A percentile compares a stretch with the other conserved stretches of the same genome.
Evolutionary conservation across 306 rosid genomes (phyloP).

Genomic region (Prunus salicina): DNA sequence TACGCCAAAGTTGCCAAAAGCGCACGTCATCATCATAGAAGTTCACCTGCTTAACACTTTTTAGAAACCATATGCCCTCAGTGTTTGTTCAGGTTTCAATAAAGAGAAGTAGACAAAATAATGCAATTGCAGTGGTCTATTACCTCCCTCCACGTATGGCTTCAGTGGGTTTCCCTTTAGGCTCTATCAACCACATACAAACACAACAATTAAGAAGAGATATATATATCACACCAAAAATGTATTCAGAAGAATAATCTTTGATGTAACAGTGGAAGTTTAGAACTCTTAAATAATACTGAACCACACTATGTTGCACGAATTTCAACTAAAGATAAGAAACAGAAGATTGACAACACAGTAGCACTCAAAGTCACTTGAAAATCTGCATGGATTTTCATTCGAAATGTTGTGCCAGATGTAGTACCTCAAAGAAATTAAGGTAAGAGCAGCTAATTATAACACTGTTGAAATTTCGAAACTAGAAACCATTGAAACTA

Average conservation of each 20-base stretch:
- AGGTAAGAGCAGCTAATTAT: background rate
- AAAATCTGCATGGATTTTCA: background rate
- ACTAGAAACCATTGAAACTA: background rate
- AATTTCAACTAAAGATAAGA: background rate
- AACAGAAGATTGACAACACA: background rate
- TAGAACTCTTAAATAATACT: background rate
- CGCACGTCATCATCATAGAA: conserved; percentile 94
- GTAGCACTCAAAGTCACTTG: background rate
- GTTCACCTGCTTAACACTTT: conserved; percentile 93
- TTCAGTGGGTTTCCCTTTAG: conserved; percentile 87
- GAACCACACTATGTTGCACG: background rate
- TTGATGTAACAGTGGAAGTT: background rate
- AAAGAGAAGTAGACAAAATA: conserved; percentile 19
- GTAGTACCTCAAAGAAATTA: background rate
- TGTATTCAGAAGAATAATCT: background rate
- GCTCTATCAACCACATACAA: conserved; percentile 43
- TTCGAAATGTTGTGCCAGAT: background rate
- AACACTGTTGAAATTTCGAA: background rate
- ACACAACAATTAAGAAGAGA: background rate
- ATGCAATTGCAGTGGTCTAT: conserved; percentile 17
- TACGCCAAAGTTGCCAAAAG: conserved; percentile 94
- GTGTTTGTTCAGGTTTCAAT: conserved; percentile 24
- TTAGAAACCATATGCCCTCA: conserved; percentile 18
- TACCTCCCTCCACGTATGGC: conserved; percentile 99
- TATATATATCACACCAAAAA: background rate